Base-by-base conservation (phyloP, 495 filamentous ascomycete genomes). In the Podospora bellae-mahoneyi region DNA sequence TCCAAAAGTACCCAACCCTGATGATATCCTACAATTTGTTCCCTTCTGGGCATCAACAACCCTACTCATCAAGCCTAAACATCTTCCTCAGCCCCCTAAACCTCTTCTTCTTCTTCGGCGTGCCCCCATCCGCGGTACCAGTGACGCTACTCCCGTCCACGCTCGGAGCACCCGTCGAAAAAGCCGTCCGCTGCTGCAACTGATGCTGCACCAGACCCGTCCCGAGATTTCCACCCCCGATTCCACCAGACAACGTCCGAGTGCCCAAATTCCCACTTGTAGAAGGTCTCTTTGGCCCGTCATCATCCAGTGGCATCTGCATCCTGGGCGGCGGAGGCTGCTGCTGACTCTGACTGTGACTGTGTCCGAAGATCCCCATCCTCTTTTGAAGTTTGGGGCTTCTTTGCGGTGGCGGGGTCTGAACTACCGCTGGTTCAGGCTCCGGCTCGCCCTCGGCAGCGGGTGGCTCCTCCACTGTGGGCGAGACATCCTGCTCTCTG, bases 31-130 rank as follows among this genome's bases (percentile, higher is more conserved):
- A 19, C 61, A 39, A 57, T 56, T 3, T 32, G 19, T 48, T 32
- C 61, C 13, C 30, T 27, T 10, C 19, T 4, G 5, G 30, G 4
- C 30, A 27, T 28, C 13, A 26, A 61, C 16, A 20, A 44, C 34
- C 10, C 59, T 65, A 88, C 66, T 84, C 81, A 72, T 84, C 74
- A 60, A 88, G 73, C 53, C 84, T 78, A 78, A 89, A 88, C 72
- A 84, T 85, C 68, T 80, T 80, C 73, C 86, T 83, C 73, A 89
- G 69, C 54, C 76, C 71, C 56, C 78, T 79, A 72, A 89, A 89
- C 75, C 83, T 86, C 82, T 88, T 89, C 80, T 88, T 89, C 80
- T 86, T 87, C 80, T 85, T 87, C 75, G 78, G 83, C 57, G 81
- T 78, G 20, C 66, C 57, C 64, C 75, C 72, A 64, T 70, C 63